Conservation (phyloP, 2,329 filamentous ascomycete genomes). For the Diaporthe caulivora region DNA sequence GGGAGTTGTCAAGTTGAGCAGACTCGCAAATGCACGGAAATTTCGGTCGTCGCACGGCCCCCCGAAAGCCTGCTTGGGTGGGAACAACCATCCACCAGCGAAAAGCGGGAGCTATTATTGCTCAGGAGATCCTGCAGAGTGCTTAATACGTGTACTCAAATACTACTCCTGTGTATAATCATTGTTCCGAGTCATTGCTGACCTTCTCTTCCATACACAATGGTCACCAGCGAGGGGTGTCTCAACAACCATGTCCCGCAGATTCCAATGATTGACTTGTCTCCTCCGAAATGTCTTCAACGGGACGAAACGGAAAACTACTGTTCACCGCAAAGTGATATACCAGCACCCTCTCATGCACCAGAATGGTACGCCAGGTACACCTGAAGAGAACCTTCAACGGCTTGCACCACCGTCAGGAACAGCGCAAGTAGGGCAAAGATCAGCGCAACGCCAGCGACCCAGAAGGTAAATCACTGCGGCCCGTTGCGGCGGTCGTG, state of each 20-base stretch:
- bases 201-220: too few species aligned
- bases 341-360: too few species aligned
- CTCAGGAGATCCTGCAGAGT: too few species aligned
- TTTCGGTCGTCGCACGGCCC: not conserved
- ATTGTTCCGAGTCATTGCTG: too few species aligned
- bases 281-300: not conserved
- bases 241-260: too few species aligned
- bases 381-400: constrained; percentile 56
- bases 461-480: not conserved
- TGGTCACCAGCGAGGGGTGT: too few species aligned
- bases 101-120: not conserved
- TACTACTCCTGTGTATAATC: too few species aligned
- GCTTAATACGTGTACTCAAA: too few species aligned
- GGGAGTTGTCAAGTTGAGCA: not conserved
- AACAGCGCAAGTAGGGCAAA: constrained; percentile 48
- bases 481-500: not conserved
- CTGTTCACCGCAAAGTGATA: too few species aligned
- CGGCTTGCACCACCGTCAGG: constrained; percentile 53
- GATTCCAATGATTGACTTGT: not conserved
- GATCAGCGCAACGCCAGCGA: not conserved
- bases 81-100: not conserved
- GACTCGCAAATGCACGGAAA: not conserved
- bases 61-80: not conserved
- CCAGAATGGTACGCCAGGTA: constrained; percentile 42
- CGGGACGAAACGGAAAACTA: too few species aligned